A percentile compares a stretch with the other conserved stretches of the same genome.
phyloP scores from a whole-genome alignment of 2,329 filamentous ascomycete species.

The Epichloe hybrida region DNA sequence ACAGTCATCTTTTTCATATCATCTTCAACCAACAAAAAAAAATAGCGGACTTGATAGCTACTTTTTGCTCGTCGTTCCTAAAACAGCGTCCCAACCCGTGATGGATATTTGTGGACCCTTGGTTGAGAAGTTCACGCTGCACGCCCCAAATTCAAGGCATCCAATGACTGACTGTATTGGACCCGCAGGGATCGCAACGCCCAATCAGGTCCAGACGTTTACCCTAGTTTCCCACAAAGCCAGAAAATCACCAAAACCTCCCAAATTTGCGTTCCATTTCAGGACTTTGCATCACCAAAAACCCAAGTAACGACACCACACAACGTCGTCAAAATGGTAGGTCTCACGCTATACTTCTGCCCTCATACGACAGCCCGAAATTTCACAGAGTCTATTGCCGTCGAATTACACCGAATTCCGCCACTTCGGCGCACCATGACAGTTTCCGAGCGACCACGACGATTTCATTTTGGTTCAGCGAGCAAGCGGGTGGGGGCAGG shows the following conservation, averaged over 20 bases:
- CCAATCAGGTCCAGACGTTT: conserved; percentile 20
- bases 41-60: too few species aligned
- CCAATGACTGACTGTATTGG: background rate
- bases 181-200: conserved; percentile 13
- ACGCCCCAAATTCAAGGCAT: conserved; percentile 5
- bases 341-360: conserved; percentile 14
- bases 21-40: too few species aligned
- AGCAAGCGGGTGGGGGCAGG: background rate
- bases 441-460: conserved; percentile 9
- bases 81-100: background rate
- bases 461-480: background rate
- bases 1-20: too few species aligned
- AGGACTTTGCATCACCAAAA: conserved; percentile 29
- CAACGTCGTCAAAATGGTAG: conserved; percentile 37
- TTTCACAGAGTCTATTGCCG: background rate
- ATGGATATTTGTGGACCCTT: background rate
- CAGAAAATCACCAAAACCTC: conserved; percentile 30
- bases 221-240: conserved; percentile 32
- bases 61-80: background rate
- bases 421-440: conserved; percentile 18
- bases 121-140: background rate
- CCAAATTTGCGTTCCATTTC: conserved; percentile 23
- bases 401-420: conserved; percentile 8
- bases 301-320: conserved; percentile 28
- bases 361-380: conserved; percentile 4